Evolutionary conservation across 2,329 filamentous ascomycete genomes (phyloP).

Genomic region (Cadophora luteo-olivacea): DNA sequence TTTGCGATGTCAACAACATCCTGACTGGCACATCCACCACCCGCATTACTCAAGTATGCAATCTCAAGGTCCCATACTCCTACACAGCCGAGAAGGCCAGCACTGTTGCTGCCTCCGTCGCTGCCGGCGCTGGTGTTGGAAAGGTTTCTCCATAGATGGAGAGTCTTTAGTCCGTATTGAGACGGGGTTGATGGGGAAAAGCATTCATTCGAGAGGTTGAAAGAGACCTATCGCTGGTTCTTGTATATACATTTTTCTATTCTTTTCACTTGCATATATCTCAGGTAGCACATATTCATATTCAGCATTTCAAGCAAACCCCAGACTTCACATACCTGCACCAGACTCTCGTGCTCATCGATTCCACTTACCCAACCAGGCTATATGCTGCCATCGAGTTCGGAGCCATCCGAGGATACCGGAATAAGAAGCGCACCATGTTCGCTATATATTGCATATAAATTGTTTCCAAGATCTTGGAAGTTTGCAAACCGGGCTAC

Average conservation of each 20-base stretch:
- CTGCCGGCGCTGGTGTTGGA: conserved; percentile 12
- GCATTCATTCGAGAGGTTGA: neutral
- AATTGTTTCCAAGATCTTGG: neutral
- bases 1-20: conserved; percentile 19
- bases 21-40: conserved; percentile 16
- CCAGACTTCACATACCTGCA: neutral
- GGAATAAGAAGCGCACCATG: neutral
- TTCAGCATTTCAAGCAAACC: neutral
- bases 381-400: neutral
- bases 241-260: conserved; percentile 17
- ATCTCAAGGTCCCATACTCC: conserved; percentile 19
- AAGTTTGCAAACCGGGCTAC: neutral
- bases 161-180: neutral
- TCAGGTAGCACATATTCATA: conserved; percentile 12
- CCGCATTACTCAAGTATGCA: conserved; percentile 18
- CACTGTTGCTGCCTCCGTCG: conserved; percentile 15
- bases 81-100: conserved; percentile 15
- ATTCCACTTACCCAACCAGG: no score
- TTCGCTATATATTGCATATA: neutral
- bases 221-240: neutral
- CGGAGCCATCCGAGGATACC: neutral
- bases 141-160: conserved; percentile 16
- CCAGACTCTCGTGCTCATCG: neutral
- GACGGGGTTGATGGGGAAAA: neutral
- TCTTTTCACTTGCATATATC: conserved; percentile 11